Evolutionary conservation across 805 yeast species (phyloP), one percentile per base, ranked within the genome.

Genomic region (Wickerhamomyces bisporus): DNA sequence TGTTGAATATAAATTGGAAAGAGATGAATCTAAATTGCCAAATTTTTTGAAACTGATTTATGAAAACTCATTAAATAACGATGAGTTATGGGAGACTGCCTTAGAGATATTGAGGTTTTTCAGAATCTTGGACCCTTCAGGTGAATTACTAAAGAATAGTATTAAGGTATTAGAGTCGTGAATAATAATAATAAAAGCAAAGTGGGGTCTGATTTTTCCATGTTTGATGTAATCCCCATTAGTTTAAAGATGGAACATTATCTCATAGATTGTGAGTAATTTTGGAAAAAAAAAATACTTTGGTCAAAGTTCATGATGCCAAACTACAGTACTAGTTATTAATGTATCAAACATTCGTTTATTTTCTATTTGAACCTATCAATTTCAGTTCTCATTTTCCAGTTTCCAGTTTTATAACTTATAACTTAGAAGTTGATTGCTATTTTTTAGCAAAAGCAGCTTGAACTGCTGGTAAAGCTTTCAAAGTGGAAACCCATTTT

Each of bases 71-170:
- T 38, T 42, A 17, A 48, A 49, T 26, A 56, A 58, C 28, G 55
- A 49, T 12, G 61, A 58, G 30, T 39, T 57, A 24, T 58, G 58
- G 58, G 58, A 57, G 13, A 52, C 53, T 28, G 52, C 50, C 14
- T 51, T 53, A 37, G 63, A 59, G 31, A 40, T 58, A 26, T 36
- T 59, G 26, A 44, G 61, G 25, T 59, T 59, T 41, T 49, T 55
- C 43, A 56, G 56, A 36, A 41, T 55, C 10, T 37, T 59, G 36
- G 61, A 58, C 36, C 39, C 45, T 10, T 34, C 50, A 5, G 54
- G 57, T 8, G 45, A 34, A 3, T 32, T 52, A 21, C 34, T 52
- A 29, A 40, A 32, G 18, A 45, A 46, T 24, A 45, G 50, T 27
- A 34, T 36, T 24, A n/a, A 25, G 8, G 37, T 33, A 3, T 20